Percentiles rank a stretch among this genome's conserved stretches.
Evolutionary conservation across 2,329 filamentous ascomycete genomes (phyloP).

Genomic region (Hypoxylon sp.): DNA sequence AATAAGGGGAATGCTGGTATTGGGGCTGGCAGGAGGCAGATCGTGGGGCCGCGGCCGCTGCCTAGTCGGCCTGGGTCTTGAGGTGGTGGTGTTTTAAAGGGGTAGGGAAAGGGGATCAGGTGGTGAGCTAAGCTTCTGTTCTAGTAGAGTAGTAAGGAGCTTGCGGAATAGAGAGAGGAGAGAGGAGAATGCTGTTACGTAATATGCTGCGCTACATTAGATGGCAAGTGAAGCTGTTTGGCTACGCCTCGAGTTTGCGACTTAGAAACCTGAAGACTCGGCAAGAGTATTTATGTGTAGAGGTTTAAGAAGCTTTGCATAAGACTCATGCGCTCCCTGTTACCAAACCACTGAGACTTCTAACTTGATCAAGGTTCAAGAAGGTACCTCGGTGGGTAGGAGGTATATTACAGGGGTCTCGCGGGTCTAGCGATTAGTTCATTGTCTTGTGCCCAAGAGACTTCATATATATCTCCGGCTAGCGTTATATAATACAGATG

Average conservation of each 20-base stretch:
- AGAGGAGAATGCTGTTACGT: constrained; percentile 2
- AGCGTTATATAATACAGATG: not conserved
- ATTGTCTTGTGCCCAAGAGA: no score
- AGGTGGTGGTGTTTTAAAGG: not conserved
- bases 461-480: not conserved
- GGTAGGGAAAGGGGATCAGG: not conserved
- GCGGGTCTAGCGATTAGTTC: no score
- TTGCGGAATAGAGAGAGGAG: constrained; percentile 1
- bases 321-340: no score
- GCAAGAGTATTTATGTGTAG: no score
- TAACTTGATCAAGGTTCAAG: no score
- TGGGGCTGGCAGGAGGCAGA: constrained; percentile 80
- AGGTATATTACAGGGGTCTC: no score
- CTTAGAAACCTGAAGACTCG: no score
- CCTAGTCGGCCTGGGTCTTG: constrained; percentile 58
- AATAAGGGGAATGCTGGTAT: constrained; percentile 77
- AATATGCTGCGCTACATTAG: not conserved
- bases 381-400: no score
- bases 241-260: not conserved
- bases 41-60: constrained; percentile 82
- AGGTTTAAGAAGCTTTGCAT: no score
- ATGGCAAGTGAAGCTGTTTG: not conserved
- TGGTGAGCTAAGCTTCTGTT: not conserved
- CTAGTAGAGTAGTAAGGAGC: not conserved
- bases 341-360: no score